Conservation (phyloP, 2,329 filamentous ascomycete genomes). For the Calonectria montana region DNA sequence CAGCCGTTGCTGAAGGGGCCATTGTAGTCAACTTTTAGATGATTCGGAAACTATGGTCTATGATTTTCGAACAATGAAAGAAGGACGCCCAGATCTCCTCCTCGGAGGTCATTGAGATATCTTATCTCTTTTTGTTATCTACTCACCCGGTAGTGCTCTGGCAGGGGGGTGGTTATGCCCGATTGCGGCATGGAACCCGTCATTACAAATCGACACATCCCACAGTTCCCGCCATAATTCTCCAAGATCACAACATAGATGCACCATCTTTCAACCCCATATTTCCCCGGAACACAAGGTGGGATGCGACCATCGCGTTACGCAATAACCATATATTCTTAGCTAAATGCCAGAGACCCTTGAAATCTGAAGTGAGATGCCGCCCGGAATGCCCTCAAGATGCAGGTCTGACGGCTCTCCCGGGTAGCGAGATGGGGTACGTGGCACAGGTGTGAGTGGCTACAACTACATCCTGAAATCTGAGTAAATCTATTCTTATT, state of each 20-base stretch:
- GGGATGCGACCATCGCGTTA: constrained; percentile 19
- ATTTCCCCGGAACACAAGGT: constrained; percentile 27
- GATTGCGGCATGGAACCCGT: constrained; percentile 33
- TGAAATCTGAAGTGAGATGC: background rate
- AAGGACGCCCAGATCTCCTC: constrained; percentile 6
- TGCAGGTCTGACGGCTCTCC: background rate
- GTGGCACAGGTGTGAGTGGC: background rate
- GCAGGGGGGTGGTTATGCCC: constrained; percentile 17
- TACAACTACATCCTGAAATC: background rate
- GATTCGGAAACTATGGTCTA: background rate
- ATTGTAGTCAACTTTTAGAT: constrained; percentile 16
- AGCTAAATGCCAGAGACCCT: background rate
- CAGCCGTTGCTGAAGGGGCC: constrained; percentile 33
- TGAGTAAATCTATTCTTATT: background rate
- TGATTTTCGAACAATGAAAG: constrained; percentile 7
- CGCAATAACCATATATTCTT: constrained; percentile 10
- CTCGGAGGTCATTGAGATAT: constrained; percentile 25
- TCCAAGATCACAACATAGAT: constrained; percentile 39
- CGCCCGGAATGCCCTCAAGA: background rate
- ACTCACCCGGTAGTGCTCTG: background rate
- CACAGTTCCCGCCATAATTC: constrained; percentile 34
- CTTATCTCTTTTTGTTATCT: constrained; percentile 23
- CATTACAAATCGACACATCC: constrained; percentile 42
- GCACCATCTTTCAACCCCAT: constrained; percentile 30
- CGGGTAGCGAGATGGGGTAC: background rate